Conservation (phyloP, 2,329 filamentous ascomycete species). For the Botrytis fragariae region DNA sequence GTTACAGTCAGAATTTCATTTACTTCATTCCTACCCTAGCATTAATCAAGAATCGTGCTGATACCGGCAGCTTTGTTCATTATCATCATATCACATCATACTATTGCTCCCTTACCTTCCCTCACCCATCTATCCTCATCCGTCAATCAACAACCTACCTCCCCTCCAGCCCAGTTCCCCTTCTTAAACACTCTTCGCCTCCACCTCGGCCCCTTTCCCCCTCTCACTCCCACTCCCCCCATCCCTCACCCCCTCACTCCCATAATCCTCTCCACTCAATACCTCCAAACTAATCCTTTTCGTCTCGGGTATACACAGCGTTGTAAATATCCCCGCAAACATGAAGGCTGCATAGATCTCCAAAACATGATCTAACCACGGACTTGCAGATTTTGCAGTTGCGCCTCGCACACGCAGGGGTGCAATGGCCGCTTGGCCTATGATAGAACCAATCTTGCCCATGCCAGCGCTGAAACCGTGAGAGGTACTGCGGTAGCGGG, state of each 20-base stretch:
- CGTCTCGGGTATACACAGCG: slow-evolving; percentile 73
- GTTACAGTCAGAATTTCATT: neutral
- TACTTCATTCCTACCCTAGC: neutral
- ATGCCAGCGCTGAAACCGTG: slow-evolving; percentile 40
- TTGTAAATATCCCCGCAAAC: slow-evolving; percentile 66
- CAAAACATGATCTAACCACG: slow-evolving; percentile 69
- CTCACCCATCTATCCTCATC: neutral
- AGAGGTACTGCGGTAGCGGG: slow-evolving; percentile 38
- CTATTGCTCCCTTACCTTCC: neutral
- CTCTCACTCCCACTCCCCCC: neutral
- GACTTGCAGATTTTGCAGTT: slow-evolving; percentile 13
- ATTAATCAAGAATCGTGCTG: neutral
- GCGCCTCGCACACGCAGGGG: slow-evolving; percentile 49
- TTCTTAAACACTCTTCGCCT: neutral
- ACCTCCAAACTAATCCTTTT: slow-evolving; percentile 72
- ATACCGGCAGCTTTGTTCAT: neutral
- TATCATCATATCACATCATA: neutral
- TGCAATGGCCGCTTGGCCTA: slow-evolving; percentile 52
- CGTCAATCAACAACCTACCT: neutral
- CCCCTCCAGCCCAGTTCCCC: neutral
- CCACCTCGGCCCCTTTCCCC: neutral
- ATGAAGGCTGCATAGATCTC: slow-evolving; percentile 80
- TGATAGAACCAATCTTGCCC: slow-evolving; percentile 40
- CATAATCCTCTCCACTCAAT: slow-evolving; percentile 30
- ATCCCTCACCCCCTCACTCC: neutral